Evolutionary conservation across 441 rosid species (phyloP).

Genomic region (Metrosideros polymorpha): DNA sequence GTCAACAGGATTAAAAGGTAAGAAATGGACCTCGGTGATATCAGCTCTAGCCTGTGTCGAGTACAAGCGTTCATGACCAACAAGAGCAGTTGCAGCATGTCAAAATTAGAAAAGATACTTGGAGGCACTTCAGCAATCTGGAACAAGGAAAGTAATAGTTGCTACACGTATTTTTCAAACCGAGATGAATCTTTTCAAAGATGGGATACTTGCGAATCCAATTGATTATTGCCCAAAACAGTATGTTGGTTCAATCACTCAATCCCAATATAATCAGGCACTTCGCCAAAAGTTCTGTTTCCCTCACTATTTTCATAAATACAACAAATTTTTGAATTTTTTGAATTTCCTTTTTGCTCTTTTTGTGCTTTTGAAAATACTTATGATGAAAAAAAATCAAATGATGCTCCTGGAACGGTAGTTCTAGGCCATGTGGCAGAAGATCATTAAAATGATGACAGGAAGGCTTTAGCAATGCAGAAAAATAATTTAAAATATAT

Average conservation of each 20-base stretch:
- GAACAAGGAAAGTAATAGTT: not conserved
- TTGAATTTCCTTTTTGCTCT: not conserved
- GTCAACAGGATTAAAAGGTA: conserved; percentile 56
- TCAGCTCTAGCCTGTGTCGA: conserved; percentile 37
- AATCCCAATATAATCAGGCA: not conserved
- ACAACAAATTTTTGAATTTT: not conserved
- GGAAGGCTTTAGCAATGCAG: not conserved
- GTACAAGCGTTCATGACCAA: not conserved
- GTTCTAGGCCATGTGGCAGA: not conserved
- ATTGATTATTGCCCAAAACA: not conserved
- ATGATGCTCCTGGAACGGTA: not conserved
- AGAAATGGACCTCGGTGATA: conserved; percentile 46
- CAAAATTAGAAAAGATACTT: not conserved
- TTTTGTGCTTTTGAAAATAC: not conserved
- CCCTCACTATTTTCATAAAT: not conserved
- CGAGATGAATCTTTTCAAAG: not conserved
- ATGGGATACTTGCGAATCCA: not conserved
- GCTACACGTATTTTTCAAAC: not conserved
- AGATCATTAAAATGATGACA: not conserved
- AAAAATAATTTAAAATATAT: not conserved
- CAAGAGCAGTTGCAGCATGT: not conserved
- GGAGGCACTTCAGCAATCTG: not conserved
- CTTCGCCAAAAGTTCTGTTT: not conserved
- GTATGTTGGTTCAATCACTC: not conserved
- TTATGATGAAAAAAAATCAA: not conserved